phyloP scores from a whole-genome alignment of 2,329 filamentous ascomycete genomes.

The Aotearoamyces nothofagi region DNA sequence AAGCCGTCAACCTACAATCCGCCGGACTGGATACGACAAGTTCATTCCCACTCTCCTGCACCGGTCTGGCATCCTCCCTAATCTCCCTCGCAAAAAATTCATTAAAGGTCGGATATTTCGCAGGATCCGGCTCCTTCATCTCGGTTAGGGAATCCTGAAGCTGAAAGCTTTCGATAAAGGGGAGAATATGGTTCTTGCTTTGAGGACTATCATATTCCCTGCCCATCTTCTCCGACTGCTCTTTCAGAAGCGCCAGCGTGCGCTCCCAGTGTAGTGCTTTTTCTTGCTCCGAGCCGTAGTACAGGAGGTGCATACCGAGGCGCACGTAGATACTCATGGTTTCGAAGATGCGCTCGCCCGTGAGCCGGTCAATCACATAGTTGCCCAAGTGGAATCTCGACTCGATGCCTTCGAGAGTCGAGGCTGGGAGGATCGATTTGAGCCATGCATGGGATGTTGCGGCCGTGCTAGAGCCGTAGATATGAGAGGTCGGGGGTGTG shows the following conservation, averaged over 20 bases:
- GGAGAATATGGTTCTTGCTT: slow-evolving; percentile 21
- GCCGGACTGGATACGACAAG: slow-evolving; percentile 35
- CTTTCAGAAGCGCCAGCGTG: slow-evolving; percentile 19
- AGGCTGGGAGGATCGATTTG: slow-evolving; percentile 8
- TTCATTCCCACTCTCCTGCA: slow-evolving; percentile 20
- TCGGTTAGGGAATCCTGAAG: slow-evolving; percentile 19
- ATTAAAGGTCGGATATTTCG: slow-evolving; percentile 25
- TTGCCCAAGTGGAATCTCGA: slow-evolving; percentile 24
- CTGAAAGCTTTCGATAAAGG: slow-evolving; percentile 24
- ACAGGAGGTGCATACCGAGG: slow-evolving; percentile 26
- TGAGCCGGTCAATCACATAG: slow-evolving; percentile 25
- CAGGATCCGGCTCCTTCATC: slow-evolving; percentile 21
- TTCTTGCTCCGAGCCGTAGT: slow-evolving; percentile 25
- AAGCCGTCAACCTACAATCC: slow-evolving; percentile 82
- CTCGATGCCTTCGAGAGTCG: slow-evolving; percentile 19
- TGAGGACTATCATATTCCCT: slow-evolving; percentile 22
- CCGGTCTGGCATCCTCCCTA: slow-evolving; percentile 20
- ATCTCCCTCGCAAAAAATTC: slow-evolving; percentile 26
- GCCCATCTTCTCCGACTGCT: slow-evolving; percentile 25
- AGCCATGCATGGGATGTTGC: slow-evolving; percentile 10
- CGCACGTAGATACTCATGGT: slow-evolving; percentile 26
- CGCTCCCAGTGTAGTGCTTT: slow-evolving; percentile 21
- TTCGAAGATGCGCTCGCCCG: slow-evolving; percentile 24
- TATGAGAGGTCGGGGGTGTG: slow-evolving; percentile 3
- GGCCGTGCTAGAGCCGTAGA: slow-evolving; percentile 7